Percentiles rank a stretch among this genome's conserved stretches.
Evolutionary conservation across 2,329 filamentous ascomycete species (phyloP).

Genomic region (Botrytis pseudocinerea): DNA sequence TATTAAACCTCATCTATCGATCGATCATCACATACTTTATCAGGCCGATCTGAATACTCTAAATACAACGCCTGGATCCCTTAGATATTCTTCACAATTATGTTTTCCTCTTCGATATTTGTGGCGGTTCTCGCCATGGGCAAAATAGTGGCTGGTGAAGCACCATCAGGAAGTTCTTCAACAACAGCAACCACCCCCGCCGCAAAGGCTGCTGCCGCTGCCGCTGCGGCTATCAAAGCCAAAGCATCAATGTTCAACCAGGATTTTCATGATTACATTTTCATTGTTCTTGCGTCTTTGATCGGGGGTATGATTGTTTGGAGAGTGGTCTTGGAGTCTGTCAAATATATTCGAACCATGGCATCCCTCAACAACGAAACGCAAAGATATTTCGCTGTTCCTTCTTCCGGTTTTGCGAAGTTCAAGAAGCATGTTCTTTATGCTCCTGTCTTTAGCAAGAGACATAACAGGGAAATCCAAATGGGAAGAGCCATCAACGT

Average conservation of each 20-base stretch:
- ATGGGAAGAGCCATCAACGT: constrained; percentile 67
- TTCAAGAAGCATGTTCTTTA: constrained; percentile 68
- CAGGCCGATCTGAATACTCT: neutral
- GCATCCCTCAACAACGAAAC: constrained; percentile 75
- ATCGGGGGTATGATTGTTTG: constrained; percentile 65
- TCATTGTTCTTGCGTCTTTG: constrained; percentile 64
- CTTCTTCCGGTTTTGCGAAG: constrained; percentile 55
- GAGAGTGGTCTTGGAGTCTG: constrained; percentile 60
- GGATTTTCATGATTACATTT: constrained; percentile 59
- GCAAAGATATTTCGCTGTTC: constrained; percentile 74
- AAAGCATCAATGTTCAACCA: constrained; percentile 46
- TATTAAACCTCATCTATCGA: neutral
- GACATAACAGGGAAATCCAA: constrained; percentile 75
- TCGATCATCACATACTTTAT: neutral
- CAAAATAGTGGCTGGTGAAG: constrained; percentile 27
- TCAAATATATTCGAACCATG: constrained; percentile 70
- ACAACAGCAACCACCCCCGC: constrained; percentile 13
- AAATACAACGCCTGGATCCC: neutral
- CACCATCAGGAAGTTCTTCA: constrained; percentile 23
- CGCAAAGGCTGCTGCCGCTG: constrained; percentile 25
- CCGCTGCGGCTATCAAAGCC: constrained; percentile 25
- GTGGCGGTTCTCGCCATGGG: constrained; percentile 33
- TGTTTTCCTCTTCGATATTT: constrained; percentile 32
- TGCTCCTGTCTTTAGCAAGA: constrained; percentile 70
- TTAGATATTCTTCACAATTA: constrained; percentile 19